Evolutionary conservation across 2,329 filamentous ascomycete species (phyloP).

Genomic region (Hymenoscyphus occultus): DNA sequence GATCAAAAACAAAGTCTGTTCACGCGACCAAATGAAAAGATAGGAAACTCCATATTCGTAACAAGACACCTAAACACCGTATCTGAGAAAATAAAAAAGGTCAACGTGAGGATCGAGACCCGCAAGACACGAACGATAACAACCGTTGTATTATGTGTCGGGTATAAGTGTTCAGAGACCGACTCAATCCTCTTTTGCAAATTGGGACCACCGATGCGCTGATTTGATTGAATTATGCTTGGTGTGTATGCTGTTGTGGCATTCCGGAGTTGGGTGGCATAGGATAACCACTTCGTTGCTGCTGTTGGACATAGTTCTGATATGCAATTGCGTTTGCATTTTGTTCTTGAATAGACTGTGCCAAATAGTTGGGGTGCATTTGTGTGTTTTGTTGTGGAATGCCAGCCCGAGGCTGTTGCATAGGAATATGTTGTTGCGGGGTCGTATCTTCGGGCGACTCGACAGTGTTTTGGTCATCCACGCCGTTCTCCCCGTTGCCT

Average conservation of each 20-base stretch:
- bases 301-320: slow-evolving; percentile 75
- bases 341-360: slow-evolving; percentile 58
- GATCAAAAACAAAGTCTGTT: slow-evolving; percentile 20
- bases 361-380: slow-evolving; percentile 65
- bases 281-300: slow-evolving; percentile 68
- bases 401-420: slow-evolving; percentile 53
- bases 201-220: slow-evolving; percentile 20
- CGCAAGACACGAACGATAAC: slow-evolving; percentile 32
- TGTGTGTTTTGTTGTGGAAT: slow-evolving; percentile 60
- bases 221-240: slow-evolving; percentile 53
- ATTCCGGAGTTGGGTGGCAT: slow-evolving; percentile 77
- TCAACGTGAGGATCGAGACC: slow-evolving; percentile 30
- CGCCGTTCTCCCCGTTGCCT: slow-evolving; percentile 75
- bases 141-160: slow-evolving; percentile 48
- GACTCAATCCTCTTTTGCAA: slow-evolving; percentile 30
- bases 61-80: slow-evolving; percentile 35
- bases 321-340: slow-evolving; percentile 69
- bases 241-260: slow-evolving; percentile 79
- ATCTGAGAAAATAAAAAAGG: slow-evolving; percentile 19
- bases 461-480: slow-evolving; percentile 71
- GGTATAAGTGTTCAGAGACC: slow-evolving; percentile 51
- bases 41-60: slow-evolving; percentile 23
- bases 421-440: slow-evolving; percentile 70
- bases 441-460: slow-evolving; percentile 89
- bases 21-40: slow-evolving; percentile 17